These are phyloP conservation scores for Kurtzmaniella quercitrusa DNA, from an alignment of 1,139 yeast species.

Conservation along the genomic window DNA sequence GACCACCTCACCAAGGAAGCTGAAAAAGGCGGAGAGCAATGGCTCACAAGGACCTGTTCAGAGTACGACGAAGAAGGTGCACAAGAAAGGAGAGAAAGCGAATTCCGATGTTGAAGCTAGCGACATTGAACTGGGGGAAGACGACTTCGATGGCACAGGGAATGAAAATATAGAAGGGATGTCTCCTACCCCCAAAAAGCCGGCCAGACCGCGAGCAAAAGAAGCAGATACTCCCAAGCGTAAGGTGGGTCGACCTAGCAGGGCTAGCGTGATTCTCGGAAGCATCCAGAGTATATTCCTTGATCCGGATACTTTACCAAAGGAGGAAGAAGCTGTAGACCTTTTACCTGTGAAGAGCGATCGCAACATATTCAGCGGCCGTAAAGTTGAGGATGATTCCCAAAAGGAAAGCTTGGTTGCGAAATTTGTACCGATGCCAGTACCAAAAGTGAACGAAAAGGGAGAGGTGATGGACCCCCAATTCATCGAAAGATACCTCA, in stretches of 20 bases:
- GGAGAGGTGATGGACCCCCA: conserved; percentile 30
- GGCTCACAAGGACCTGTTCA: too few relatives aligned
- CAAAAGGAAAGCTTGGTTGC: conserved; percentile 3
- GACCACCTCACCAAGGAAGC: not conserved
- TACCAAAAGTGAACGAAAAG: conserved; percentile 28
- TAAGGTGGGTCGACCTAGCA: conserved; percentile 32
- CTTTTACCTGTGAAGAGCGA: not conserved
- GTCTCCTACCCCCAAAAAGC: conserved; percentile 1
- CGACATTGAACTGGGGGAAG: conserved; percentile 5
- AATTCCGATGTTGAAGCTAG: not conserved
- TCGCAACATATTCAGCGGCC: conserved; percentile 2
- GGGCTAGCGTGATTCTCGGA: conserved; percentile 27
- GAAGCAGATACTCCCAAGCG: conserved; percentile 7
- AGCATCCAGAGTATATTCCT: conserved; percentile 34
- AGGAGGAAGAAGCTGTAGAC: not conserved
- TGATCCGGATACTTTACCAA: conserved; percentile 9
- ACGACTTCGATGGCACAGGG: conserved; percentile 8
- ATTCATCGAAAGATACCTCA: conserved; percentile 27
- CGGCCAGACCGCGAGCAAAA: conserved; percentile 7
- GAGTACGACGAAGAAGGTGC: conserved; percentile 12
- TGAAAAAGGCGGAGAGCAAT: too few relatives aligned
- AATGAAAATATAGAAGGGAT: conserved; percentile 16
- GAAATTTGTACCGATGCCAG: conserved; percentile 30
- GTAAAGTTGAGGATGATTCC: not conserved
- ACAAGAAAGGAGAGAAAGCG: not conserved